Conservation (phyloP, 306 rosid genomes). For the Prunus mongolica region DNA sequence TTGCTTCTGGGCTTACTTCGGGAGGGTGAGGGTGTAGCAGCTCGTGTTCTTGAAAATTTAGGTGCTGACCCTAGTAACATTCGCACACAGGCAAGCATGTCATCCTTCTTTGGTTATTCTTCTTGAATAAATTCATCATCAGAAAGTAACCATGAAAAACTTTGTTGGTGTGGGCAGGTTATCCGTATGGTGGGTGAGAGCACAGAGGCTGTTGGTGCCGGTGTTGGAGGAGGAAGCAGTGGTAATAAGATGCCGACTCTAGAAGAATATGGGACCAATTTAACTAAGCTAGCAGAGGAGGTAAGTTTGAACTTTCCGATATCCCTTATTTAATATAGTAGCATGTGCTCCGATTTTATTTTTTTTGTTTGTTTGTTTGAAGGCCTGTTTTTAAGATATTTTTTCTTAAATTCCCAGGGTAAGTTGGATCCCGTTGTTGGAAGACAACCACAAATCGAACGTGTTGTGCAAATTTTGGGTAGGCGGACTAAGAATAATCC, state of each 20-base stretch:
- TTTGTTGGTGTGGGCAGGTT: constrained; percentile 49
- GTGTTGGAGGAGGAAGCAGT: constrained; percentile 84
- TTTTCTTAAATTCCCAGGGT: constrained; percentile 45
- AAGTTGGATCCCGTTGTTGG: constrained; percentile 97
- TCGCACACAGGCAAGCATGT: constrained; percentile 79
- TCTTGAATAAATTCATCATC: background rate
- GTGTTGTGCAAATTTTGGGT: constrained; percentile 91
- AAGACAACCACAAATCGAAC: constrained; percentile 90
- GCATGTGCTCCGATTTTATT: background rate
- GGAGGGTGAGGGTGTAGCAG: constrained; percentile 98
- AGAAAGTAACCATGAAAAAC: background rate
- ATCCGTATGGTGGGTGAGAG: constrained; percentile 99
- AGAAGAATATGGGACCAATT: constrained; percentile 93
- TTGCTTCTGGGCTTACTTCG: constrained; percentile 95
- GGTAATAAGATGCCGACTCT: constrained; percentile 95
- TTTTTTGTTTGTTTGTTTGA: background rate
- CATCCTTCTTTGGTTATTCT: background rate
- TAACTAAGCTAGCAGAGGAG: constrained; percentile 97
- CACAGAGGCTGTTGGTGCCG: constrained; percentile 85
- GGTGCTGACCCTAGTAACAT: constrained; percentile 96
- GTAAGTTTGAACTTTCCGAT: constrained; percentile 25
- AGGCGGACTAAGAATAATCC: constrained; percentile 93
- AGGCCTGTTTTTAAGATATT: background rate
- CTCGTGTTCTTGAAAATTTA: constrained; percentile 90
- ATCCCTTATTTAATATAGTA: background rate